Evolutionary conservation across 139 green algal species (phyloP).

Genomic region (Closterium sp.): DNA sequence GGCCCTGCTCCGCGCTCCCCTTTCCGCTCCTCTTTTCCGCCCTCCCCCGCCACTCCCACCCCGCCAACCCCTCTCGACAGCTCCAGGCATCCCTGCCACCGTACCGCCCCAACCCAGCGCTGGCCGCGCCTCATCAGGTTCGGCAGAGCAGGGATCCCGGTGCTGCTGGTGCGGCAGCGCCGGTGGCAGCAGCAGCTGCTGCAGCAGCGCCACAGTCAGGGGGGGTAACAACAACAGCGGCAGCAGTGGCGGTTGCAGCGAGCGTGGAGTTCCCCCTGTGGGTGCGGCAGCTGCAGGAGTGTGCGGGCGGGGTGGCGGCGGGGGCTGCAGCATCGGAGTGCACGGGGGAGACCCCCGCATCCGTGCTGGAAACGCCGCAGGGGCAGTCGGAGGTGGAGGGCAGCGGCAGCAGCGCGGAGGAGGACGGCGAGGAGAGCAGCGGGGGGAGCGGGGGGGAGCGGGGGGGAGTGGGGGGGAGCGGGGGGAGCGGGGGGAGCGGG

Average conservation of each 20-base stretch:
- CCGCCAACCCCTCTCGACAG: too few relatives aligned
- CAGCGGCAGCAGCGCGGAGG: neutral
- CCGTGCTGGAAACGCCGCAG: neutral
- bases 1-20: neutral
- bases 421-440: neutral
- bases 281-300: neutral
- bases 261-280: neutral
- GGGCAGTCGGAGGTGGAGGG: neutral
- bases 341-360: neutral
- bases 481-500: neutral
- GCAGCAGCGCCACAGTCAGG: neutral
- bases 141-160: neutral
- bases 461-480: too few relatives aligned
- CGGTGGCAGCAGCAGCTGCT: too few relatives aligned
- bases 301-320: too few relatives aligned
- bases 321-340: neutral
- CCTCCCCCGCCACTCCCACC: neutral
- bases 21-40: neutral
- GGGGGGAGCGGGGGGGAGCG: too few relatives aligned
- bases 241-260: neutral
- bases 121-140: neutral
- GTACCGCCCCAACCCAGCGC: neutral
- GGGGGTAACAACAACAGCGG: too few relatives aligned
- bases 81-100: too few relatives aligned
- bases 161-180: neutral